Base-by-base conservation (phyloP, 73 alveolate species). In the Paramecium sonneborni region DNA sequence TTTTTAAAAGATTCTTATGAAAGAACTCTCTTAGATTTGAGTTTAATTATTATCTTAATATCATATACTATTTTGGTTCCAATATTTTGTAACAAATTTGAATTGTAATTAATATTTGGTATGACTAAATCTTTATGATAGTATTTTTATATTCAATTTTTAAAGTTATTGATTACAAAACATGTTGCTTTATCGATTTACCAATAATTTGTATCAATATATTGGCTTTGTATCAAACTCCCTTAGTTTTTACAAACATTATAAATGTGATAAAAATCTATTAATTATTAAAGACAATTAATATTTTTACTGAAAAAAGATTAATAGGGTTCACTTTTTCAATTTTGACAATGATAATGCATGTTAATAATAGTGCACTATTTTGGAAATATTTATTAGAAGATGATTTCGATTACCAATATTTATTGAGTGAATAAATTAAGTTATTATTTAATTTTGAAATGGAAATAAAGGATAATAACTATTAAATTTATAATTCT, bases 1-100 rank as follows among this genome's bases (percentile, higher is more conserved):
- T 67, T 67, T 67, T 67, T 30, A 67, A 32, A 67, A 67, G 84
- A 67, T 67, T 67, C 84, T 14, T 67, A 67, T 24, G 84, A 67
- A 28, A 67, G 84, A 67, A 30, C 44, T 26, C 48, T 67, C 4
- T 67, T 67, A 20, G 84, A 67, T 24, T 21, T 67, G 39, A 20
- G 21, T 3, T 67, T 67, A 30, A 30, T 67, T 5, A 14, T 67
- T 14, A 26, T 67, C 11, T 12, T 67, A 67, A 67, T 32, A 1
- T 30, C 44, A 3, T 67, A 6, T 11, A 67, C 24, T 26, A 67
- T 67, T 6, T 67, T 67, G 48, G 44, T 67, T 0, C 84, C 84
- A 7, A 30, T 67, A 15, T 30, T 67, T 11, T 24, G 20, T 4
- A 28, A 26, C 9, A 32, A 28, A 67, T 6, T 67, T 67, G 44